These are phyloP conservation scores for Xylariaceae sp. DNA, from an alignment of 2,329 filamentous ascomycete genomes.

Conservation along the genomic window DNA sequence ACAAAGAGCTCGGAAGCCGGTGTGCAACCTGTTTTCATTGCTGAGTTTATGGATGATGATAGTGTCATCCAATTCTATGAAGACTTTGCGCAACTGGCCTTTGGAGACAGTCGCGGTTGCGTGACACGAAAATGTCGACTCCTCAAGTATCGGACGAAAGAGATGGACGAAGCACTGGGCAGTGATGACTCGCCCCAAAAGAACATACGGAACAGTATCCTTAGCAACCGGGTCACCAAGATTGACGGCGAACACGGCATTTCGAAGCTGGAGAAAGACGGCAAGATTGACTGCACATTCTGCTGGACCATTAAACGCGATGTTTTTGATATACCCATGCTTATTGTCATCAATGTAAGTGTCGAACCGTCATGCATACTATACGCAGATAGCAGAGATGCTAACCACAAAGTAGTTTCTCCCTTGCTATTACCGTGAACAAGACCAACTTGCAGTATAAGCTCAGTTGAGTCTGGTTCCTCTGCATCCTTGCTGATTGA, in stretches of 20 bases:
- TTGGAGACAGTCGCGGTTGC: conserved; percentile 81
- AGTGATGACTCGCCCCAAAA: conserved; percentile 43
- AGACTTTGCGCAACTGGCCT: conserved; percentile 87
- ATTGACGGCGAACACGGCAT: conserved; percentile 74
- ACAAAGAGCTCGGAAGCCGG: conserved; percentile 42
- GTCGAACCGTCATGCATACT: background rate
- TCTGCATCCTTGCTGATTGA: conserved; percentile 14
- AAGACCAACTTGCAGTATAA: conserved; percentile 53
- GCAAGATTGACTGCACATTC: conserved; percentile 90
- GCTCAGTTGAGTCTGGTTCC: background rate
- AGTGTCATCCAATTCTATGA: conserved; percentile 93
- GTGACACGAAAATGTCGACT: conserved; percentile 80
- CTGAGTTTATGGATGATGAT: conserved; percentile 89
- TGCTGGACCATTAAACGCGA: conserved; percentile 97
- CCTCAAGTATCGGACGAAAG: conserved; percentile 81
- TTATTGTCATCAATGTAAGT: conserved; percentile 96
- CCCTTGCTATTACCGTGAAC: conserved; percentile 54
- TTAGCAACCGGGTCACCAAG: conserved; percentile 55
- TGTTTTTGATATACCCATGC: conserved; percentile 96
- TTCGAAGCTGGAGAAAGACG: conserved; percentile 75
- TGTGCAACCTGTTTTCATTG: conserved; percentile 78
- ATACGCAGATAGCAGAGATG: background rate
- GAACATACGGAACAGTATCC: conserved; percentile 43
- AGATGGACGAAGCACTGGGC: conserved; percentile 40
- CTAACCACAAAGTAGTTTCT: conserved; percentile 43